These are phyloP conservation scores for Xerocomellus intermedius DNA, from an alignment of 768 basidiomycete genomes.

Conservation along the genomic window DNA sequence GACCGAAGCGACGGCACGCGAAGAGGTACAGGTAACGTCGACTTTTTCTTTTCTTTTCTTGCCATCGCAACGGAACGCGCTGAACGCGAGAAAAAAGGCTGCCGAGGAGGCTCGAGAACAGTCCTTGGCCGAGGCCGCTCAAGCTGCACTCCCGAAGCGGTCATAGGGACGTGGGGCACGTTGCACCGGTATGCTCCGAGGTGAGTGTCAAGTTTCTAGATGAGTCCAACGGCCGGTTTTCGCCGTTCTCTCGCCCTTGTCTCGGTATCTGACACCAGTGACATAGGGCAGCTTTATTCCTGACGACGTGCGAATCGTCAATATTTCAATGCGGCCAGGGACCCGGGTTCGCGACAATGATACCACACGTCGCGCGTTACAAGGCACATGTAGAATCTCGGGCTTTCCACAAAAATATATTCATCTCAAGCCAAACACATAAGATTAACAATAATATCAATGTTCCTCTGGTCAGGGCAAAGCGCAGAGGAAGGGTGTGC, in stretches of 20 bases:
- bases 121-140: slow-evolving; percentile 32
- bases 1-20: slow-evolving; percentile 19
- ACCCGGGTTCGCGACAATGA: not conserved
- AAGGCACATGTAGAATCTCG: not conserved
- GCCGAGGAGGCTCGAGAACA: slow-evolving; percentile 29
- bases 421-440: not conserved
- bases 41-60: not conserved
- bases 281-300: not conserved
- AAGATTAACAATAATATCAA: too few species aligned
- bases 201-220: not conserved
- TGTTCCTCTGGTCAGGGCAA: too few species aligned
- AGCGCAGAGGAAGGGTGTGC: too few species aligned
- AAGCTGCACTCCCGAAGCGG: slow-evolving; percentile 23
- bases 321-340: not conserved
- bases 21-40: slow-evolving; percentile 14
- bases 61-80: not conserved
- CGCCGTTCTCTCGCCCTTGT: not conserved
- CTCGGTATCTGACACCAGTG: not conserved
- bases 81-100: slow-evolving; percentile 12
- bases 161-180: not conserved
- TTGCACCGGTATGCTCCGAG: not conserved
- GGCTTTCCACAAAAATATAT: not conserved
- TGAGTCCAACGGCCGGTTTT: not conserved
- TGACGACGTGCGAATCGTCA: too few species aligned
- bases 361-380: not conserved